Base-by-base conservation (phyloP, 1,139 yeast species). In the Candida sanyaensis region DNA sequence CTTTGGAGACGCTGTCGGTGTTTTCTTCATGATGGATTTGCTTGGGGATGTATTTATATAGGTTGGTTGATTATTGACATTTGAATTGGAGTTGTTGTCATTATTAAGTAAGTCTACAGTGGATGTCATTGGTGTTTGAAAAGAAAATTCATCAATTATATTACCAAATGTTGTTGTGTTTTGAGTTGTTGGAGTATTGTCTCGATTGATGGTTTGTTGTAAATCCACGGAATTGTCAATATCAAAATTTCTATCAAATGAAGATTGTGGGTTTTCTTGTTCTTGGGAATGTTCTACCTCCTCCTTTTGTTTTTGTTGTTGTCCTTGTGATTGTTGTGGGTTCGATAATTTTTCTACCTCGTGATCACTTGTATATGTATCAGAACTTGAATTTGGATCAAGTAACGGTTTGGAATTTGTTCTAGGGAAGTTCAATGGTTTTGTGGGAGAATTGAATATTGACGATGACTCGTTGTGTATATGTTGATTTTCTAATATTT, bases 321-420 rank as follows among this genome's bases (percentile, higher is more conserved):
- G 34, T 41, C 31, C 13, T 41, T 43, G 37, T 43, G 17, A 29
- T 33, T 39, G 31, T 34, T 36, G 34, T 17, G 21, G 21, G 21
- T 30, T 42, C 45, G 48, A 24, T 28, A 13, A 9, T 28, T 37
- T 37, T 37, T 32, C 32, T 11, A 42, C 50, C 6, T 58, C 57
- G 23, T 48, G 47, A 24, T 73, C 78, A 50, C 75, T 69, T 24
- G 71, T 71, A 44, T 64, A 74, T 8, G 80, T 75, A 46, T 75
- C 80, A 5, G 78, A 69, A 48, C 75, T 68, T 5, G 78, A 73
- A 52, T 67, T 71, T 51, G 69, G 68, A 47, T 65, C 74, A 49
- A 48, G 32, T 12, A 29, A 23, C 8, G 49, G 48, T 43, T 45
- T 50, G n/a, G 49, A 44, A 43, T 52, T 50, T 37, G 54, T 46